Evolutionary conservation across 2,329 filamentous ascomycete genomes (phyloP).

Genomic region (Ophiobolus disseminans): DNA sequence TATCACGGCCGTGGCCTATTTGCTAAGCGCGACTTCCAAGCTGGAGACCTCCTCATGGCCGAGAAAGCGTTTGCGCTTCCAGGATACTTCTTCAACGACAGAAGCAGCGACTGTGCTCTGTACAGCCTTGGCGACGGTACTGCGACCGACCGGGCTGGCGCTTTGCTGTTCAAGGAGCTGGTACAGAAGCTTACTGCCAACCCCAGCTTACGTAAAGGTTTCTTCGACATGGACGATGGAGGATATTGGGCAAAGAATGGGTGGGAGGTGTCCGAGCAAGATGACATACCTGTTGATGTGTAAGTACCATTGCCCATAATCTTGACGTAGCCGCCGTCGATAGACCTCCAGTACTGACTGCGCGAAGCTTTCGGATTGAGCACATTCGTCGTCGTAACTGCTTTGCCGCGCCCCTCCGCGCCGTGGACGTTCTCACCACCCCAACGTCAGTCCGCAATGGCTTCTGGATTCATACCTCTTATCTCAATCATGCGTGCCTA

Average conservation of each 20-base stretch:
- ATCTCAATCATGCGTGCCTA: slow-evolving; percentile 54
- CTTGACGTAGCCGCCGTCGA: not conserved
- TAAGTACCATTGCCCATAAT: slow-evolving; percentile 10
- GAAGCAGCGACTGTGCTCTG: slow-evolving; percentile 25
- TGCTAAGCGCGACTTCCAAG: slow-evolving; percentile 55
- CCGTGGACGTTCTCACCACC: slow-evolving; percentile 20
- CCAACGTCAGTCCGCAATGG: slow-evolving; percentile 36
- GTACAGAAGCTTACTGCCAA: slow-evolving; percentile 58
- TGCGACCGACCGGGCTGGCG: slow-evolving; percentile 46
- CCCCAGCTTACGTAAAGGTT: slow-evolving; percentile 35
- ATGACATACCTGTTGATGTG: slow-evolving; percentile 52
- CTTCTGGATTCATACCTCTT: slow-evolving; percentile 51
- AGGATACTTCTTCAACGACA: slow-evolving; percentile 48
- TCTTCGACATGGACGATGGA: slow-evolving; percentile 49
- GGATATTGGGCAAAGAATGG: slow-evolving; percentile 32
- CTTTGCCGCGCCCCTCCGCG: slow-evolving; percentile 49
- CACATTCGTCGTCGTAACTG: slow-evolving; percentile 54
- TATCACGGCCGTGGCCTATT: slow-evolving; percentile 60
- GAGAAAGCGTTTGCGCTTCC: slow-evolving; percentile 61
- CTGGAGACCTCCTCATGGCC: slow-evolving; percentile 61
- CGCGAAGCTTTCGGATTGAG: slow-evolving; percentile 52
- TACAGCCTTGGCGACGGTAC: slow-evolving; percentile 35
- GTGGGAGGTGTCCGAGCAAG: slow-evolving; percentile 41
- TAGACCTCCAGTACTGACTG: not conserved
- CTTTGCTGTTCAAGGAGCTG: slow-evolving; percentile 50